Evolutionary conservation across 2,329 filamentous ascomycete species (phyloP), one percentile per base, ranked within the genome.

Genomic region (Graphilbum ipis-grandicollis): DNA sequence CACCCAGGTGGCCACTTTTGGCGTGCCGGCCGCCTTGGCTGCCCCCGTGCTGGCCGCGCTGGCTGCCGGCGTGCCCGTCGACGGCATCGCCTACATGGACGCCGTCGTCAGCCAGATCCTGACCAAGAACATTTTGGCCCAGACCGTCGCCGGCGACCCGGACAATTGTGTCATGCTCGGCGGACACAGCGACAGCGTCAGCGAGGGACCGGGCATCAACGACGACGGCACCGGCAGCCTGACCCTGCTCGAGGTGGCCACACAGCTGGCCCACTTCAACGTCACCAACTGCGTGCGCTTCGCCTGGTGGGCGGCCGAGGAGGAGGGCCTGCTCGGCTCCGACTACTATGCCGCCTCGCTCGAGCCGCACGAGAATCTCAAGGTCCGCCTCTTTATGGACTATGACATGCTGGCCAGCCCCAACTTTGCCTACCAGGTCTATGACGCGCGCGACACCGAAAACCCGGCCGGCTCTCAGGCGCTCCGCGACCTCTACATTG

Each of bases 401-500:
- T 79, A 77, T 47, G 74, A 79, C 52, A 79, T 79, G 74, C 61
- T 77, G 55, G 73, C 62, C n/a, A 70, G 64, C 42, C 71, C 71
- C 38, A 77, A 77, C 56, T 76, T 64, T 47, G 72, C 69, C 9
- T 75, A 75, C 52, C 70, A 75, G 54, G 65, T 82, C 36, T 88
- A 80, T 61, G 69, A 75, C 36, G 73, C 80, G 26, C 80, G 71
- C 44, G 80, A 86, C 54, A 68, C 62, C 3, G 68, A 67, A 13
- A 78, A 78, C 52, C 82, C 84, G 23, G 60, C 56, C 14, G 82
- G 82, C 1, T 84, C 78, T 1, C 69, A 76, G 43, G 66, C 83
- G 51, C 63, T 83, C 39, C 68, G 75, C 40, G 58, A 75, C 41
- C 58, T 83, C 26, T 84, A 82, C 52, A 59, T 75, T 17, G 60